Base-by-base conservation (phyloP, 345 rosid species). In the Dipteronia dyeriana region DNA sequence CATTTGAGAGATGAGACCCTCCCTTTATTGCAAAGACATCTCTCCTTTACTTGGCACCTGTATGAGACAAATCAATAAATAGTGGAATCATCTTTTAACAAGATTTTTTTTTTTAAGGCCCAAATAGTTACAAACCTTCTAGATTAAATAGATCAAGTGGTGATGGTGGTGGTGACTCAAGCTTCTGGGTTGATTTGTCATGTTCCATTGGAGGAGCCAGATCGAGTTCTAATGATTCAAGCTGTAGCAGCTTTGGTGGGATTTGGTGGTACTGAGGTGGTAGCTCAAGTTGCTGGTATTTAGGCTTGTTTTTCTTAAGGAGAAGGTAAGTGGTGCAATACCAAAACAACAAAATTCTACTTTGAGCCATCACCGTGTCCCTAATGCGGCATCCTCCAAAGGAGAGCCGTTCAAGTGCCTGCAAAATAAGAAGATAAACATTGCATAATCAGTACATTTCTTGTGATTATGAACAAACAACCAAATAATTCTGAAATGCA, bases 71-170 rank as follows among this genome's bases (percentile, higher is more conserved):
- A 78, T 82, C 71, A 83, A 88, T 85, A 74, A 82, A 86, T 83
- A 79, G 63, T 79, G 49, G 68, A 57, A 78, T 65, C 62, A 54
- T 76, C 73, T 72, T 75, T 41, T 71, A 78, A 79, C 73, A 82
- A 74, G 71, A 78, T 76, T 56, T 1, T 45, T 45, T 45, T 41
- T 7, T 45, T 38, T 64, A 77, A 73, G 79, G 68, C 86, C 92
- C 80, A 81, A 79, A 77, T 72, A 71, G 59, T 86, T 88, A 94
- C 98, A 92, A 96, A 96, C 98, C 99, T 96, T 96, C 97, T 16
- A 96, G 91, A 82, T 89, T 80, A 86, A 92, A 96, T 45, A 95
- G 91, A 79, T 92, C 93, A 26, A 77, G 66, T 12, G 81, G 61
- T 51, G 80, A 74, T 75, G 83, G 45, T 41, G 9, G 75, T 74